Evolutionary conservation across 352 stramenopile genomes (phyloP).

Genomic region (Globisporangium parvum): DNA sequence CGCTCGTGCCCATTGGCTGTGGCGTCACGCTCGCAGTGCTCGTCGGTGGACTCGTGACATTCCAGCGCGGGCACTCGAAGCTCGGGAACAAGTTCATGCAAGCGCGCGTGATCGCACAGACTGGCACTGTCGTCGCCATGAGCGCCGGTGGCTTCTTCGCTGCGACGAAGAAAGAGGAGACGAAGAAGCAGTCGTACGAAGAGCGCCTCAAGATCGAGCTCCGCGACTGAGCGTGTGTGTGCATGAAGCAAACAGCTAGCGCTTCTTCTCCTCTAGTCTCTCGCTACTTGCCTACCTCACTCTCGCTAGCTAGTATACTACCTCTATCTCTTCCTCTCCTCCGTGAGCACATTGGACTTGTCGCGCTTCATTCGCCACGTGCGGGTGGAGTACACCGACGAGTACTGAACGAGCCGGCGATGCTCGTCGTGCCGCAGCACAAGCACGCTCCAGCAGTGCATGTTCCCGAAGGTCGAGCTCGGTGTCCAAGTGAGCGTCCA

Average conservation of each 20-base stretch:
- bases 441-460: too few species aligned
- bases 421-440: too few species aligned
- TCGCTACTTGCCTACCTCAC: too few species aligned
- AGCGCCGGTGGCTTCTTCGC: slow-evolving; percentile 39
- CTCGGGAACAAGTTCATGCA: slow-evolving; percentile 84
- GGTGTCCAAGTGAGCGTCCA: too few species aligned
- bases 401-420: too few species aligned
- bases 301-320: too few species aligned
- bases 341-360: too few species aligned
- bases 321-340: too few species aligned
- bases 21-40: slow-evolving; percentile 57
- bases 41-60: slow-evolving; percentile 60
- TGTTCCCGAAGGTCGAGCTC: too few species aligned
- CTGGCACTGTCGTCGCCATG: slow-evolving; percentile 61
- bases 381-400: too few species aligned
- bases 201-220: slow-evolving; percentile 67
- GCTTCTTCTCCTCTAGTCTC: background rate
- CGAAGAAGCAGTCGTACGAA: slow-evolving; percentile 58
- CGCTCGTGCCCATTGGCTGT: slow-evolving; percentile 70
- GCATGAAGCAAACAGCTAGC: too few species aligned
- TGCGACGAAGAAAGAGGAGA: slow-evolving; percentile 37
- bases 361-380: too few species aligned
- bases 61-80: slow-evolving; percentile 65
- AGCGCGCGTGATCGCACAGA: slow-evolving; percentile 65
- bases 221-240: slow-evolving; percentile 18